Conservation (phyloP, 139 green algal genomes). For the Tetraselmis chui region DNA sequence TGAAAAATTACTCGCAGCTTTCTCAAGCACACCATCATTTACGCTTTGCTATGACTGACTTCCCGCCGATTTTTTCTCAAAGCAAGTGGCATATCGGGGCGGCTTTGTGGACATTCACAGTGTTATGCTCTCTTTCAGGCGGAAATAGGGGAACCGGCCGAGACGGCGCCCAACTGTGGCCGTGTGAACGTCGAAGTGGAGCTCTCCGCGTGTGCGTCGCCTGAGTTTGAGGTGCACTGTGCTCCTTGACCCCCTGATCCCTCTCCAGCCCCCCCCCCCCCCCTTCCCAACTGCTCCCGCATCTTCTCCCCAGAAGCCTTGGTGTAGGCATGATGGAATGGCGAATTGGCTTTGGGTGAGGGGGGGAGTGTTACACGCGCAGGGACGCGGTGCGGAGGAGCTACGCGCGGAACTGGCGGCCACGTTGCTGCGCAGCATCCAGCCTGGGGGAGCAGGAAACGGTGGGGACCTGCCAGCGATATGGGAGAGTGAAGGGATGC, state of each 20-base stretch:
- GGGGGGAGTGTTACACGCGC: no score
- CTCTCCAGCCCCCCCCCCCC: neutral
- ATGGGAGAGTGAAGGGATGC: no score
- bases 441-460: constrained; percentile 20
- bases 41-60: no score
- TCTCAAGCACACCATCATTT: no score
- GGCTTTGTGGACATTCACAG: no score
- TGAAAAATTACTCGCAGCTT: constrained; percentile 1
- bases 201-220: constrained; percentile 64
- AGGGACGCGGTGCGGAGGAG: constrained; percentile 64
- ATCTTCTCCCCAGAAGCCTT: neutral
- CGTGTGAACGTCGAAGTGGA: constrained; percentile 59
- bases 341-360: no score
- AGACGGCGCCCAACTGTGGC: constrained; percentile 42
- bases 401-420: constrained; percentile 42
- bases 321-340: no score
- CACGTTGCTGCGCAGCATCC: constrained; percentile 45
- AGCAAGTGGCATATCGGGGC: no score
- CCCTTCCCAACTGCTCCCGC: constrained; percentile 1
- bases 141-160: constrained; percentile 38
- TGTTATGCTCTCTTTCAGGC: constrained; percentile 37
- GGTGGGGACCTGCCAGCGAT: no score
- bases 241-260: neutral
- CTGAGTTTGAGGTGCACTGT: constrained; percentile 65
- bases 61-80: no score